Base-by-base conservation (phyloP, 352 stramenopile genomes). In the Globisporangium iwayamae region DNA sequence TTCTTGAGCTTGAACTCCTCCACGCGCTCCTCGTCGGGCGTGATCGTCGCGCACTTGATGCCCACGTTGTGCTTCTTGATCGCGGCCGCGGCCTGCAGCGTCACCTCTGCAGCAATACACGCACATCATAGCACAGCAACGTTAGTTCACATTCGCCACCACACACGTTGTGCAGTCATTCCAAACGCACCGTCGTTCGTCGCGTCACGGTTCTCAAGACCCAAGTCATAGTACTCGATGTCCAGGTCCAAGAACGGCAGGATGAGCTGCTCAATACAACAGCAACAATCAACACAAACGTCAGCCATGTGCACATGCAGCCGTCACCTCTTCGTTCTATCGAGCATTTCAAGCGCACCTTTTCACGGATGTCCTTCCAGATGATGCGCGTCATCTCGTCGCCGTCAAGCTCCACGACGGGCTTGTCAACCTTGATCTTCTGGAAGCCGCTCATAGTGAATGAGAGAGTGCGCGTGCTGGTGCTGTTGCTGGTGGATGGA, bases 11-110 rank as follows among this genome's bases (percentile, higher is more conserved):
- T 74, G 67, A 93, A 93, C 66, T 96, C 89, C 32, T 83, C 71
- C 28, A 96, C 82, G 39, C 88, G 85, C 62, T 78, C 72, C 68
- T 96, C 88, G 60, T 96, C 88, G 3, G 88, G 88, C 45, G 88
- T 96, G 74, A 96, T 96, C 52, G 88, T 96, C 54, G 87, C 88
- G 69, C 86, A 96, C 64, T 96, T 96, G 74, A 96, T 95, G 60
- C 86, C 88, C 47, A 93, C 84, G 63, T 91, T 77, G 73, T 89
- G 75, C 65, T 79, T 72, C 63, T 83, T 79, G 71, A 96, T 96
- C 14, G 89, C 87, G 34, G 69, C 63, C 20, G 88, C 88, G 5
- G 88, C 88, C 53, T 94, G 70, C 16, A 94, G 62, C 54, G 88
- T 95, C 62, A 94, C 85, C 62, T 90, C 67, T 81, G 56, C 2